These are phyloP conservation scores for Phaeosphaeriaceae sp. DNA, from an alignment of 2,329 filamentous ascomycete species.

Conservation along the genomic window DNA sequence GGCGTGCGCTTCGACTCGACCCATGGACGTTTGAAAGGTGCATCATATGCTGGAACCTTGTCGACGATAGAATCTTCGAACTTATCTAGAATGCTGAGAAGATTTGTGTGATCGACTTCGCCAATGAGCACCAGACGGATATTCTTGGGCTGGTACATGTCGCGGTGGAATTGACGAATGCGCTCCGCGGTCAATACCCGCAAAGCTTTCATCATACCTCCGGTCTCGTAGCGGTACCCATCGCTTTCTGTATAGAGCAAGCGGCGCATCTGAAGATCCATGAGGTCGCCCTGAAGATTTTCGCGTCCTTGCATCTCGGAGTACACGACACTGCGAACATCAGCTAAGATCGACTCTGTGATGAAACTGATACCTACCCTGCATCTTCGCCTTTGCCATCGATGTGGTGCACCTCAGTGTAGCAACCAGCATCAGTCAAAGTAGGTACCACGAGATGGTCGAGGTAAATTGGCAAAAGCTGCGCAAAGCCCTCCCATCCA, in stretches of 20 bases:
- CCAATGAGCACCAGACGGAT: conserved; percentile 91
- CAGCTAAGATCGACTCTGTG: conserved; percentile 8
- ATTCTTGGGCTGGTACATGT: conserved; percentile 98
- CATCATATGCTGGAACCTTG: conserved; percentile 76
- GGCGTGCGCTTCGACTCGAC: conserved; percentile 84
- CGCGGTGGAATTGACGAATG: conserved; percentile 91
- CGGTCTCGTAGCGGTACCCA: conserved; percentile 97
- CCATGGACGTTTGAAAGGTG: conserved; percentile 87
- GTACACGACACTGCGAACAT: conserved; percentile 76
- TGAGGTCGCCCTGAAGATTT: conserved; percentile 82
- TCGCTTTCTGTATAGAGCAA: conserved; percentile 87
- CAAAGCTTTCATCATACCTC: conserved; percentile 92
- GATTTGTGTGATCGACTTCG: conserved; percentile 81
- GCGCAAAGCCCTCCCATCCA: conserved; percentile 95
- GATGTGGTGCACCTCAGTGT: conserved; percentile 95
- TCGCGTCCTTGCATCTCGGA: conserved; percentile 98
- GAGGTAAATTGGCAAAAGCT: conserved; percentile 91
- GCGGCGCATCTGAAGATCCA: conserved; percentile 81
- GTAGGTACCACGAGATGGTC: conserved; percentile 93
- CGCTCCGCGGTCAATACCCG: conserved; percentile 85
- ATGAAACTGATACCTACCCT: conserved; percentile 50
- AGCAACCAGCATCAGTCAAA: conserved; percentile 88
- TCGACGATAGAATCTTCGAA: conserved; percentile 89
- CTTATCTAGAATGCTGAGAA: conserved; percentile 80
- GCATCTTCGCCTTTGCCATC: conserved; percentile 94